These are phyloP conservation scores for Dimargaris verticillata DNA, from an alignment of 192 early-diverging fungal species.

Conservation along the genomic window DNA sequence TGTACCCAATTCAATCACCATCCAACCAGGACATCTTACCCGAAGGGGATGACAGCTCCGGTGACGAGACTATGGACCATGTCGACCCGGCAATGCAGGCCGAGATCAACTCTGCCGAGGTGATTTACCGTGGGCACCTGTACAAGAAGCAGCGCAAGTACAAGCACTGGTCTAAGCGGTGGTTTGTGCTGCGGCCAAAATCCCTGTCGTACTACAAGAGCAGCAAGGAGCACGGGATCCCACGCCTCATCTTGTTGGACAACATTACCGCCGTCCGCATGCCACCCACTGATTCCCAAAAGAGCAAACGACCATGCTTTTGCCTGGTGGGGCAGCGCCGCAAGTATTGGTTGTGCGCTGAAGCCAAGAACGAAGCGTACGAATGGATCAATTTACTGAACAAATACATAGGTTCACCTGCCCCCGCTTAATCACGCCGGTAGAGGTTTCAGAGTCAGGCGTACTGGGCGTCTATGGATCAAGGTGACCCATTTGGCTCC, in stretches of 20 bases:
- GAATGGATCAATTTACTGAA: neutral
- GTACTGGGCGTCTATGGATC: no score
- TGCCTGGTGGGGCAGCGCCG: slow-evolving; percentile 22
- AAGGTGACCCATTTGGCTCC: no score
- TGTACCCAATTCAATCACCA: no score
- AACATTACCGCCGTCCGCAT: slow-evolving; percentile 24
- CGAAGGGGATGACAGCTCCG: neutral
- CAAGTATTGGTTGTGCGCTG: slow-evolving; percentile 25
- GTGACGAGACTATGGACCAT: neutral
- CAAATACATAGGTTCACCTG: neutral
- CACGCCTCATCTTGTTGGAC: slow-evolving; percentile 22
- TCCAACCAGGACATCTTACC: neutral
- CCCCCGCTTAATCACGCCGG: no score
- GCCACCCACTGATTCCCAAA: slow-evolving; percentile 25
- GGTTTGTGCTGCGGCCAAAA: slow-evolving; percentile 30
- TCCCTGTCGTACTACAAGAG: slow-evolving; percentile 28
- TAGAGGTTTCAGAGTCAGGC: no score
- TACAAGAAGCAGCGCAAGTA: slow-evolving; percentile 26
- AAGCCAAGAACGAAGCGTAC: neutral
- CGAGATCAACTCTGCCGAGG: slow-evolving; percentile 6
- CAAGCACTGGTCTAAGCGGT: slow-evolving; percentile 30
- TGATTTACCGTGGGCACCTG: slow-evolving; percentile 24
- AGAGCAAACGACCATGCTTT: slow-evolving; percentile 24
- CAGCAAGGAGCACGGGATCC: slow-evolving; percentile 26
- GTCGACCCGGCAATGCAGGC: neutral